Evolutionary conservation across 2,329 filamentous ascomycete genomes (phyloP), one percentile per base, ranked within the genome.

Genomic region (Exophiala mesophila): DNA sequence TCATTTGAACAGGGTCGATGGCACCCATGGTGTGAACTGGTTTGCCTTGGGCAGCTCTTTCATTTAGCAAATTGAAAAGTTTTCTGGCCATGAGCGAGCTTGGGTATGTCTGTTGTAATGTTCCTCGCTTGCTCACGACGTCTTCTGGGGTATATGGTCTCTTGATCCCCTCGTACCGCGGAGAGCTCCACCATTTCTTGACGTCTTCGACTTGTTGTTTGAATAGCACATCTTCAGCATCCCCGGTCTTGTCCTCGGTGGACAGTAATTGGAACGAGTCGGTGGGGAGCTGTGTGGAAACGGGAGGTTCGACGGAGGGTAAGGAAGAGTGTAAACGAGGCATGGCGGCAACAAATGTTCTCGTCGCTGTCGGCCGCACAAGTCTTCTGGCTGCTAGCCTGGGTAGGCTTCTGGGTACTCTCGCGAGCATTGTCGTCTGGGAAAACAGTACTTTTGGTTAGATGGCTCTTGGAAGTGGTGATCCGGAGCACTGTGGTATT

Each of bases 1-100:
- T 95, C 92, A 98, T 97, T 69, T 98, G 92, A 8, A 97, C 82
- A n/a, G 92, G 92, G 61, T 98, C 92, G 66, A 98, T 94, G 47
- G 89, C 92, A 56, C 92, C 92, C 85, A 98, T 89, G 12, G 92
- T 97, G 65, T 97, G 90, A 47, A 97, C 85, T 15, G 92, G 92
- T 63, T 94, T 77, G 49, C 88, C 88, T 57, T 83, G 79, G 28
- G 83, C 77, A 33, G 80, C 77, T 52, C 85, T 77, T 66, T 94
- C 82, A 52, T 84, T 82, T 41, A 98, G 72, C 55, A 97, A 67
- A 62, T 94, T 83, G 69, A 95, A 98, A 4, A 98, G 76, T 69
- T 98, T 97, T 59, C 87, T 77, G 1, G 90, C 92, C 86, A 95
- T 96, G 49, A 94, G 69, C 10, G 88, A 96, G 68, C 88, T 95